A percentile compares a stretch with the other conserved stretches of the same genome.
Evolutionary conservation across 495 filamentous ascomycete species (phyloP).

Genomic region (Sordaria brevicollis): DNA sequence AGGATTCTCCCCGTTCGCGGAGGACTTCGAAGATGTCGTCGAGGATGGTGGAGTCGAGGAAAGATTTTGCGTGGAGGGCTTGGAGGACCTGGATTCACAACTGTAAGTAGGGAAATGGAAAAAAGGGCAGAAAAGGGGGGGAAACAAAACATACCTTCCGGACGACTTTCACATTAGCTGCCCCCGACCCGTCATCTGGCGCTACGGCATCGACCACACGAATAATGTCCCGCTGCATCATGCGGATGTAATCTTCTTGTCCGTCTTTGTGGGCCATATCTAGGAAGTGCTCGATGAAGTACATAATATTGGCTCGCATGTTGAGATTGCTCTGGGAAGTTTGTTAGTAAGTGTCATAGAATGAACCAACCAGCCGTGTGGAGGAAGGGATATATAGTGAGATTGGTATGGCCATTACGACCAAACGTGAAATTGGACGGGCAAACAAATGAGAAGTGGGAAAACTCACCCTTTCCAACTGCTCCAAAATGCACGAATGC

Average conservation of each 20-base stretch:
- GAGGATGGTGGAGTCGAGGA: slow-evolving; percentile 59
- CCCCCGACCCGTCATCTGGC: slow-evolving; percentile 78
- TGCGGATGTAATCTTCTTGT: slow-evolving; percentile 67
- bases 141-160: slow-evolving; percentile 44
- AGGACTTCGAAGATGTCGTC: slow-evolving; percentile 70
- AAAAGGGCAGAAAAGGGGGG: background rate
- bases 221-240: slow-evolving; percentile 91
- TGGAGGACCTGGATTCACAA: slow-evolving; percentile 47
- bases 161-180: slow-evolving; percentile 89
- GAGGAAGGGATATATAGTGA: no score
- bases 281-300: slow-evolving; percentile 92
- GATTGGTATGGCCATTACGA: background rate
- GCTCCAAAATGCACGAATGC: slow-evolving; percentile 92
- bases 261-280: slow-evolving; percentile 71
- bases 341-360: background rate
- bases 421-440: background rate
- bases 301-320: slow-evolving; percentile 96
- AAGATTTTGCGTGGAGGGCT: slow-evolving; percentile 53
- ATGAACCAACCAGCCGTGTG: background rate
- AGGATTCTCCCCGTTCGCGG: slow-evolving; percentile 54
- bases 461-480: slow-evolving; percentile 64
- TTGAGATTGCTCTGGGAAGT: slow-evolving; percentile 75
- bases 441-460: background rate
- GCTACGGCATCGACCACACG: slow-evolving; percentile 82
- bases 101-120: background rate